A percentile compares a stretch with the other conserved stretches of the same genome.
Conservation (phyloP, 306 rosid genomes). For the Pueraria montana region DNA sequence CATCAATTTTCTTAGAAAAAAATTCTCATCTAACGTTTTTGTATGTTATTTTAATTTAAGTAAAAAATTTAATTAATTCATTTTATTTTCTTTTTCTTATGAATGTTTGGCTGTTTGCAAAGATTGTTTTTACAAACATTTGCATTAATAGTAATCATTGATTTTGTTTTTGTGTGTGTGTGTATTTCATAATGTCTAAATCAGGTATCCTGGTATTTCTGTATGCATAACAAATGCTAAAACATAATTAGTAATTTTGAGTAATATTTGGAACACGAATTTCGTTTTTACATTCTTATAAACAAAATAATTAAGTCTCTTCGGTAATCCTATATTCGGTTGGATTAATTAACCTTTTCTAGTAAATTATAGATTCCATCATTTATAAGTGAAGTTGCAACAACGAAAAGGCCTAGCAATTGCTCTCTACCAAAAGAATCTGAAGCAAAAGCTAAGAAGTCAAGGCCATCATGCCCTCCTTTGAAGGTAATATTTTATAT, state of each 20-base stretch:
- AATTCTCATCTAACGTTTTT: neutral
- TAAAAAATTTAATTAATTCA: neutral
- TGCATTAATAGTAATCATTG: neutral
- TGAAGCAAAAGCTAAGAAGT: constrained; percentile 45
- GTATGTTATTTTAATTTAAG: neutral
- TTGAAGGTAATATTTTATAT: constrained; percentile 32
- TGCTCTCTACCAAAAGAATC: constrained; percentile 26
- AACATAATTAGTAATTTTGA: neutral
- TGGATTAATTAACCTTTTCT: neutral
- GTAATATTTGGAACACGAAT: neutral
- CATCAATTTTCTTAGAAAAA: neutral
- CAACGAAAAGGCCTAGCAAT: constrained; percentile 26
- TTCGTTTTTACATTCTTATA: neutral
- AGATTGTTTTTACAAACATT: neutral
- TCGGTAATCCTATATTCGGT: neutral
- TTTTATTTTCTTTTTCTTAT: neutral
- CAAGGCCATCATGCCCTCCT: constrained; percentile 40
- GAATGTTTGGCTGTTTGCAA: neutral
- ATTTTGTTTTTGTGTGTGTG: neutral
- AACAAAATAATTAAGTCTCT: neutral
- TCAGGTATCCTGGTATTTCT: neutral
- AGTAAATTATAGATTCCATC: constrained; percentile 37
- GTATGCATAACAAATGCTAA: neutral
- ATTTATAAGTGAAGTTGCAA: constrained; percentile 15
- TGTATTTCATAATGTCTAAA: neutral